Evolutionary conservation across 2,329 filamentous ascomycete genomes (phyloP), one percentile per base, ranked within the genome.

Genomic region (Cladophialophora carrionii): DNA sequence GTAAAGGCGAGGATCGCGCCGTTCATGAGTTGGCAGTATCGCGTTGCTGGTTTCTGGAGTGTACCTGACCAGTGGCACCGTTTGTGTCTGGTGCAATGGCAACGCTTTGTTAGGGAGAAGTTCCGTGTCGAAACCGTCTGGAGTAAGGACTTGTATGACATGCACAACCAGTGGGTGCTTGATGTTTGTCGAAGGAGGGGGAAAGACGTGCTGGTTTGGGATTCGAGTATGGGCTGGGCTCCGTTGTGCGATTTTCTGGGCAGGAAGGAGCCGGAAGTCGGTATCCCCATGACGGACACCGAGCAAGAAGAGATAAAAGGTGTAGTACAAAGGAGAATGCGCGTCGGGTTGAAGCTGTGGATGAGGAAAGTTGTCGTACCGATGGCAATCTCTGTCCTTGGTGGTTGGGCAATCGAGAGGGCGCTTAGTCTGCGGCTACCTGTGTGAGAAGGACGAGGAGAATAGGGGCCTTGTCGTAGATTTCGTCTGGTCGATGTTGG

Each of bases 161-260:
- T 58, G 17, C 65, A 65, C 62, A 65, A 56, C 41, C 60, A 57
- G n/a, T 66, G 58, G 51, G 58, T 71, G 26, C 52, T 62, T 41
- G 49, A 51, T 14, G 46, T 64, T 4, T 60, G 58, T 55, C 63
- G 26, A 14, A 43, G 58, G 31, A 61, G 49, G 41, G 62, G 56
- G 48, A 31, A 12, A 7, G 34, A 64, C 1, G 24, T 68, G 17
- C 46, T 66, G 6, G 34, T 66, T 12, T 66, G 69, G 59, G 63
- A 70, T 32, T 53, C 67, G 22, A 57, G 63, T 1, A 76, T 81
- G 46, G 78, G 78, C 0, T 82, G 80, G 80, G 74, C 71, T 20
- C 76, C 78, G 17, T 71, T 82, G 24, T 82, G 80, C 68, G 68
- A 74, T 61, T 79, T 81, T 54, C 60, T 80, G 43, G 76, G 72